Conservation (phyloP, 345 rosid species). For the Mangifera indica region DNA sequence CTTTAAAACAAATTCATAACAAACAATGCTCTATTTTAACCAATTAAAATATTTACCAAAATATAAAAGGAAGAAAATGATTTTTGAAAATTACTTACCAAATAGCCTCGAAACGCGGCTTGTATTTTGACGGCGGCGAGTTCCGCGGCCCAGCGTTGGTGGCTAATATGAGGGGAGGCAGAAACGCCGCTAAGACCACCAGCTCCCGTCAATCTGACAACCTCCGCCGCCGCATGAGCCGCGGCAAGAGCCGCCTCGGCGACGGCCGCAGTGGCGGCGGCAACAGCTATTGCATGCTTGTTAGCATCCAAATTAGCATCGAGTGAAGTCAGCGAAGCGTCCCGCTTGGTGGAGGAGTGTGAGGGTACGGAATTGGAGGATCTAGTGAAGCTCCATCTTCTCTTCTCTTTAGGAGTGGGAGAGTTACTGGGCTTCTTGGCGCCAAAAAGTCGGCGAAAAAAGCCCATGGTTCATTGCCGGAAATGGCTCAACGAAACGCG, state of each 20-base stretch:
- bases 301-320: slow-evolving; percentile 47
- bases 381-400: slow-evolving; percentile 69
- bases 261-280: slow-evolving; percentile 84
- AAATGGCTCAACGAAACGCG: background rate
- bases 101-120: slow-evolving; percentile 86
- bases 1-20: background rate
- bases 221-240: slow-evolving; percentile 95
- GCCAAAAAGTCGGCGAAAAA: slow-evolving; percentile 75
- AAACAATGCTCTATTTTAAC: background rate
- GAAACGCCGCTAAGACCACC: slow-evolving; percentile 32
- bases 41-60: background rate
- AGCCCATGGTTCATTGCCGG: slow-evolving; percentile 61
- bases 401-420: slow-evolving; percentile 33
- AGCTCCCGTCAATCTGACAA: slow-evolving; percentile 71
- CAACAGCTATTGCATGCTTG: slow-evolving; percentile 87
- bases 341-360: slow-evolving; percentile 22
- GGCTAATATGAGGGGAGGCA: slow-evolving; percentile 25
- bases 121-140: slow-evolving; percentile 72
- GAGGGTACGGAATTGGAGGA: slow-evolving; percentile 38
- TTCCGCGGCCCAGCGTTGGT: slow-evolving; percentile 37
- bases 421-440: slow-evolving; percentile 33
- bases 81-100: slow-evolving; percentile 54
- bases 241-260: slow-evolving; percentile 93
- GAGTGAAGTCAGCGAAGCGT: background rate
- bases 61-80: background rate